A percentile compares a stretch with the other conserved stretches of the same genome.
These are phyloP conservation scores for Sonneratia caseolaris DNA, from an alignment of 345 rosid genomes.

Conservation along the genomic window DNA sequence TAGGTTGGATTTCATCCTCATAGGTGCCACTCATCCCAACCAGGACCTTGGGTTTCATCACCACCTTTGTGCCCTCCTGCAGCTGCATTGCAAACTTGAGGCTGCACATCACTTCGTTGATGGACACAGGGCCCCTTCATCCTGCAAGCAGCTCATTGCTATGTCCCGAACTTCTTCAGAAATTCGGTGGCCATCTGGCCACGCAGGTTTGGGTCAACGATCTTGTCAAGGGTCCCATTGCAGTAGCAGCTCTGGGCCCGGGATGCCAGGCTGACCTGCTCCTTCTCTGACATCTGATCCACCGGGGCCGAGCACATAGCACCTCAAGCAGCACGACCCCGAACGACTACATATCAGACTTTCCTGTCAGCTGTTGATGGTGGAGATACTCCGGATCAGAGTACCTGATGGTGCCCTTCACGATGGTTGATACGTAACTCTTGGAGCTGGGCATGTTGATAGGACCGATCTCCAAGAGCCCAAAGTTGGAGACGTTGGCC, in stretches of 20 bases:
- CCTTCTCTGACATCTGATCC: constrained; percentile 13
- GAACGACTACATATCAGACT: constrained; percentile 66
- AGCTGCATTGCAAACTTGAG: constrained; percentile 27
- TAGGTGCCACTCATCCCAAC: too few relatives aligned
- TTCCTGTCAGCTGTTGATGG: constrained; percentile 39
- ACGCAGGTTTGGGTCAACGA: constrained; percentile 29
- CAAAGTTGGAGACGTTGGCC: constrained; percentile 25
- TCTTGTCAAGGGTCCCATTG: constrained; percentile 21
- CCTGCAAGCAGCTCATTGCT: constrained; percentile 29
- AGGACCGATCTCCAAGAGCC: too few relatives aligned
- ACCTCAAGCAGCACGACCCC: constrained; percentile 58
- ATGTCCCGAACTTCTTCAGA: constrained; percentile 33
- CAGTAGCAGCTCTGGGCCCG: constrained; percentile 28
- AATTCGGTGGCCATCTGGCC: constrained; percentile 22
- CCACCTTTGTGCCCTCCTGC: constrained; percentile 5
- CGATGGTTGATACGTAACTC: constrained; percentile 36
- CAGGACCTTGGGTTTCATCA: too few relatives aligned
- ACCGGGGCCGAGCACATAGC: constrained; percentile 34
- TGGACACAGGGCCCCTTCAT: constrained; percentile 24
- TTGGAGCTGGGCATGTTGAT: constrained; percentile 19
- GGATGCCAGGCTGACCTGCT: constrained; percentile 25
- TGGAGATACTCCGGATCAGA: constrained; percentile 44
- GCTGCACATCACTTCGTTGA: constrained; percentile 28
- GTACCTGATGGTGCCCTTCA: too few relatives aligned
- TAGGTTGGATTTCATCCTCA: too few relatives aligned